These are phyloP conservation scores for Crucibulum laeve DNA, from an alignment of 768 basidiomycete genomes.

Conservation along the genomic window DNA sequence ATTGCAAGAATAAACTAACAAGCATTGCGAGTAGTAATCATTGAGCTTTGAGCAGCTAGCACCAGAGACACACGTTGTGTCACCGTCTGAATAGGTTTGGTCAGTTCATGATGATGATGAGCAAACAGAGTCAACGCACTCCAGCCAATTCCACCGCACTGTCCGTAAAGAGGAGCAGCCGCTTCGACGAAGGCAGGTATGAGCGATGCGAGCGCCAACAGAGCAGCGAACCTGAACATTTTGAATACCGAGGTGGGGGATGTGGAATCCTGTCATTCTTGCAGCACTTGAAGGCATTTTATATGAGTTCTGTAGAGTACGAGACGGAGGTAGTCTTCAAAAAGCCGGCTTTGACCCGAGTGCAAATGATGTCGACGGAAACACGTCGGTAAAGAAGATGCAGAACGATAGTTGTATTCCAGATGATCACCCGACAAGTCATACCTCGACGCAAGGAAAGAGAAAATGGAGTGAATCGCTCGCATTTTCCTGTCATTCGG, in stretches of 20 bases:
- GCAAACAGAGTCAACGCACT: slow-evolving; percentile 26
- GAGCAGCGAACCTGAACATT: slow-evolving; percentile 46
- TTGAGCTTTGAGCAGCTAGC: slow-evolving; percentile 26
- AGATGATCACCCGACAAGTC: slow-evolving; percentile 22
- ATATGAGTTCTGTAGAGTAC: slow-evolving; percentile 10
- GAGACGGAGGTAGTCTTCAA: slow-evolving; percentile 15
- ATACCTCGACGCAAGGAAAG: slow-evolving; percentile 18
- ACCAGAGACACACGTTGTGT: slow-evolving; percentile 35
- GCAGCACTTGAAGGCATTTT: slow-evolving; percentile 9
- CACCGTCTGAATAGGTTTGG: slow-evolving; percentile 23
- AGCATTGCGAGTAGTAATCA: slow-evolving; percentile 37
- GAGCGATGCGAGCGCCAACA: slow-evolving; percentile 36
- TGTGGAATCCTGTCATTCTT: neutral
- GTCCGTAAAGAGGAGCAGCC: slow-evolving; percentile 38
- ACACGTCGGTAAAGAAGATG: slow-evolving; percentile 19
- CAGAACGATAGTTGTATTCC: too few species aligned
- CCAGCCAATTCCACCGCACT: slow-evolving; percentile 53
- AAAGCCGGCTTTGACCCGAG: slow-evolving; percentile 35
- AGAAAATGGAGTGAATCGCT: slow-evolving; percentile 5
- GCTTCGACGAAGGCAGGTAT: slow-evolving; percentile 41
- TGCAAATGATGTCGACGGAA: slow-evolving; percentile 13
- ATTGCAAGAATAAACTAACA: slow-evolving; percentile 20
- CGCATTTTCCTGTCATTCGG: slow-evolving; percentile 10
- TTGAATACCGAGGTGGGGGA: slow-evolving; percentile 7
- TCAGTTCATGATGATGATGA: slow-evolving; percentile 15